A percentile compares a stretch with the other conserved stretches of the same genome.
phyloP scores from a whole-genome alignment of 805 yeast genomes.

The Zygosaccharomyces bailii region DNA sequence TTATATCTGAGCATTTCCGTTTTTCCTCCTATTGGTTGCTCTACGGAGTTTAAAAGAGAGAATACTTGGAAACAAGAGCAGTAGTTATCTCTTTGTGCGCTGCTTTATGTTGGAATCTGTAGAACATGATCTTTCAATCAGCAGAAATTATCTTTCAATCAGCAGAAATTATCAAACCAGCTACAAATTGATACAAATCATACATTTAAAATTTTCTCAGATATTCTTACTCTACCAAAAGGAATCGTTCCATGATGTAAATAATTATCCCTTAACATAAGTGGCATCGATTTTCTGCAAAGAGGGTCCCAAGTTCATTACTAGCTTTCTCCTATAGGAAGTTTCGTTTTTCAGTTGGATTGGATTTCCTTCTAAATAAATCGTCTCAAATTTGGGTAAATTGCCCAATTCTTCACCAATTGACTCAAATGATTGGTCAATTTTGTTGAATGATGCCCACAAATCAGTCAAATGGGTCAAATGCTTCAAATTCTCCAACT shows the following conservation, averaged over 20 bases:
- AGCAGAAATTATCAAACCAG: no score
- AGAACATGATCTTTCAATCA: no score
- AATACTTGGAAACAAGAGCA: no score
- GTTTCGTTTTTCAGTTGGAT: slow-evolving; percentile 69
- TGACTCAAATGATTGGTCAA: slow-evolving; percentile 62
- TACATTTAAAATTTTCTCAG: no score
- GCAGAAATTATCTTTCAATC: neutral
- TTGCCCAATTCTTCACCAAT: slow-evolving; percentile 61
- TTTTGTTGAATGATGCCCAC: slow-evolving; percentile 83
- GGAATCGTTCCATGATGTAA: no score
- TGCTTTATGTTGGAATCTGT: no score
- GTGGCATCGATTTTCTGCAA: slow-evolving; percentile 89
- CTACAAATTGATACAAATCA: no score
- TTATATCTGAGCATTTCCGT: no score
- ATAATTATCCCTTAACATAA: slow-evolving; percentile 43
- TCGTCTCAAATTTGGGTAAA: slow-evolving; percentile 70
- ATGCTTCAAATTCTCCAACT: slow-evolving; percentile 62
- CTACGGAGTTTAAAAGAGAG: no score
- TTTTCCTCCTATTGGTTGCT: neutral
- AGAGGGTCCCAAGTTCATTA: slow-evolving; percentile 58
- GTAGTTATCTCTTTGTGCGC: no score
- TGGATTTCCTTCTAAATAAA: slow-evolving; percentile 93
- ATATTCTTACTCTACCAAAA: no score
- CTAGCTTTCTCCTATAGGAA: slow-evolving; percentile 79
- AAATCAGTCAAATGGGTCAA: slow-evolving; percentile 76